A percentile compares a stretch with the other conserved stretches of the same genome.
Evolutionary conservation across 352 stramenopile species (phyloP).

Genomic region (Peronospora belbahrii): DNA sequence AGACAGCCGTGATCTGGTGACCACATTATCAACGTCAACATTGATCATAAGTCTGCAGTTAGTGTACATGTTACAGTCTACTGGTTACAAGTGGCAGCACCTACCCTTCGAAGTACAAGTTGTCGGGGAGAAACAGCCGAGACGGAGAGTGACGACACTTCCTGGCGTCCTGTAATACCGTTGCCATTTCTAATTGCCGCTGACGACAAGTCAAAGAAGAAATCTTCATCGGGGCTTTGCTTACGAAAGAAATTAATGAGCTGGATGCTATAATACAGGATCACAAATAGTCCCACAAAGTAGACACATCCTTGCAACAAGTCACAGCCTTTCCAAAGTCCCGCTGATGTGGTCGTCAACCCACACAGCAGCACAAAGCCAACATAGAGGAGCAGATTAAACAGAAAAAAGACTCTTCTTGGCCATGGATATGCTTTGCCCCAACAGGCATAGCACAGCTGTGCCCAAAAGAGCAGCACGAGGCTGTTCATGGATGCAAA

Average conservation of each 20-base stretch:
- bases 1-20: constrained; percentile 71
- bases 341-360: constrained; percentile 34
- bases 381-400: constrained; percentile 69
- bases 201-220: constrained; percentile 71
- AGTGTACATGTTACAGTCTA: not conserved
- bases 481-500: constrained; percentile 82
- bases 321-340: constrained; percentile 63
- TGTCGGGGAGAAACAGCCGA: constrained; percentile 40
- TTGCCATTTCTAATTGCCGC: constrained; percentile 24
- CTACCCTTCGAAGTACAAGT: constrained; percentile 56
- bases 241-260: constrained; percentile 77
- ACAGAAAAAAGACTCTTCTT: constrained; percentile 61
- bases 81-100: not conserved
- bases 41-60: constrained; percentile 1
- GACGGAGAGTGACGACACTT: constrained; percentile 15
- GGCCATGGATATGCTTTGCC: constrained; percentile 67
- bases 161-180: constrained; percentile 2
- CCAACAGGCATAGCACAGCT: constrained; percentile 81
- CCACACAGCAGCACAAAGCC: constrained; percentile 44
- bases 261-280: constrained; percentile 76
- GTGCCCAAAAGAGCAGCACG: constrained; percentile 78
- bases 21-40: constrained; percentile 6
- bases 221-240: constrained; percentile 65
- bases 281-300: constrained; percentile 49
- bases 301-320: constrained; percentile 57